These are phyloP conservation scores for Metarhizium album DNA, from an alignment of 2,329 filamentous ascomycete genomes.

Conservation along the genomic window DNA sequence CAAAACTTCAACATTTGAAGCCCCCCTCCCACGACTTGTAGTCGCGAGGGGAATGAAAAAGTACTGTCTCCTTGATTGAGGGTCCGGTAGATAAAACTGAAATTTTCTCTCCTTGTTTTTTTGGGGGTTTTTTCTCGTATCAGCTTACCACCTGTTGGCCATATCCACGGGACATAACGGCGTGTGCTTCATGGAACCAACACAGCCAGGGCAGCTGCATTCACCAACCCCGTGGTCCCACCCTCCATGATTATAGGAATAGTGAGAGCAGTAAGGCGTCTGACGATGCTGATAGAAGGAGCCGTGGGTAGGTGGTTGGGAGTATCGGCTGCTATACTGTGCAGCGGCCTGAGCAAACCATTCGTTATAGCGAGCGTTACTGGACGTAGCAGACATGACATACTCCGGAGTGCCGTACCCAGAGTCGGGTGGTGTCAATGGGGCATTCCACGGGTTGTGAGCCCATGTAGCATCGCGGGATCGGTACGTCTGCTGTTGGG, in stretches of 20 bases:
- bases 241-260: slow-evolving; percentile 32
- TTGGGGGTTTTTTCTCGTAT: slow-evolving; percentile 9
- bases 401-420: slow-evolving; percentile 53
- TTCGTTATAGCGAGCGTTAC: slow-evolving; percentile 45
- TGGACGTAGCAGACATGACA: slow-evolving; percentile 41
- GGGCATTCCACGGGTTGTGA: slow-evolving; percentile 35
- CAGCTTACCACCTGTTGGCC: slow-evolving; percentile 46
- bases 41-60: neutral
- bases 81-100: slow-evolving; percentile 3
- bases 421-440: slow-evolving; percentile 49
- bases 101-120: slow-evolving; percentile 12
- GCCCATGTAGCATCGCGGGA: slow-evolving; percentile 34
- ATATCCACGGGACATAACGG: slow-evolving; percentile 37
- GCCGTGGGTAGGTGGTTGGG: slow-evolving; percentile 30
- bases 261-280: slow-evolving; percentile 30
- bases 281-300: slow-evolving; percentile 31
- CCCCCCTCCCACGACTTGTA: slow-evolving; percentile 6
- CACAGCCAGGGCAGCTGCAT: slow-evolving; percentile 38
- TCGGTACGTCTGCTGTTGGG: slow-evolving; percentile 29
- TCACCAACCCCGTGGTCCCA: slow-evolving; percentile 43
- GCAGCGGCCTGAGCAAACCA: slow-evolving; percentile 39
- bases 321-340: slow-evolving; percentile 34
- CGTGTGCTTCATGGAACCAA: slow-evolving; percentile 32
- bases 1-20: slow-evolving; percentile 10
- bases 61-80: neutral